Base-by-base conservation (phyloP, 768 basidiomycete species). In the Podaxis sp. region DNA sequence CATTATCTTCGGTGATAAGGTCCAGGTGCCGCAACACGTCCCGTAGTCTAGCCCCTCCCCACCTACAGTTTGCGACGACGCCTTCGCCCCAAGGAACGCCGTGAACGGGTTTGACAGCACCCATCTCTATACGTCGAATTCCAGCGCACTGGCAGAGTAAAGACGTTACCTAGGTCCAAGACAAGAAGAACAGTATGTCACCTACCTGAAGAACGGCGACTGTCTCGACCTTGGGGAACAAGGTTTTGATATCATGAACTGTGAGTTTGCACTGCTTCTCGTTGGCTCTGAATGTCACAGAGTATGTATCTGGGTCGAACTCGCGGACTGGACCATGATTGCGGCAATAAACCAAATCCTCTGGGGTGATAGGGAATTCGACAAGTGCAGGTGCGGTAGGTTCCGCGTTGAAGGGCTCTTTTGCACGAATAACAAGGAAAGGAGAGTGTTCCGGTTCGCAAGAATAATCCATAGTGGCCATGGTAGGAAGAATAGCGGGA, bases 341-440 rank as follows among this genome's bases (percentile, higher is more conserved):
- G 38, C 90, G 84, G 63, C 84, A 85, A 68, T 89, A 93, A 9
- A 87, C 77, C n/a, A 87, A 76, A 51, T 82, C 81, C 57, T 83
- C 80, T 0, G 89, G 89, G 0, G 90, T 91, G 61, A 84, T 63
- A 5, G 79, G 70, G 68, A 86, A 86, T 66, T 87, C 82, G 19
- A 85, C 80, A 12, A 92, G 79, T 17, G 81, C 79, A 40, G 79
- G 71, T 4, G 80, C 80, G 1, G 78, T 74, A 0, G 90, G 86
- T 65, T 93, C 90, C 17, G 89, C 89, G 69, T 92, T 92, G 76
- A 84, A 86, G 2, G 89, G 90, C 7, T 80, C 68, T 5, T 76
- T 68, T 13, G 68, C 78, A 65, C 82, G 80, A 9, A 85, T 71
- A 52, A 75, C 65, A 30, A 87, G 78, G 9, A 77, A 72, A 12